A percentile compares a stretch with the other conserved stretches of the same genome.
Evolutionary conservation across 495 filamentous ascomycete genomes (phyloP).

Genomic region (Hyaloscypha hepaticicola): DNA sequence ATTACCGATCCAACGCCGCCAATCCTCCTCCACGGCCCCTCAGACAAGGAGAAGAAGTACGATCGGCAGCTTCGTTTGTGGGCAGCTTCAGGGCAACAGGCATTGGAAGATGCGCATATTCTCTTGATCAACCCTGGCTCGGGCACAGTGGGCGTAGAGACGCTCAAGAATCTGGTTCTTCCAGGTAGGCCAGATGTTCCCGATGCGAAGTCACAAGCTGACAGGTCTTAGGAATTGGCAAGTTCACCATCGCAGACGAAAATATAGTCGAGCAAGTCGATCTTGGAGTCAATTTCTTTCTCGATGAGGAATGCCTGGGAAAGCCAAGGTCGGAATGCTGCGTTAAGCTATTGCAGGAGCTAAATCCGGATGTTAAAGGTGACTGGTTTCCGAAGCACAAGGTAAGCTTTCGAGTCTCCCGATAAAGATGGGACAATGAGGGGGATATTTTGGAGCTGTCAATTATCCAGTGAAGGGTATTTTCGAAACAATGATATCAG

Average conservation of each 20-base stretch:
- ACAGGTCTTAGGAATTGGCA: constrained; percentile 66
- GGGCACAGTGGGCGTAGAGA: constrained; percentile 84
- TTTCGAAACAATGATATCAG: background rate
- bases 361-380: constrained; percentile 94
- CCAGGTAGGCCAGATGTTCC: constrained; percentile 53
- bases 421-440: background rate
- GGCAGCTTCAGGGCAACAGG: constrained; percentile 88
- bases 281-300: constrained; percentile 94
- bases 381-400: constrained; percentile 49
- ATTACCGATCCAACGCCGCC: constrained; percentile 48
- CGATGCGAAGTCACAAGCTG: constrained; percentile 13
- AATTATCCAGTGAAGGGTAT: no score
- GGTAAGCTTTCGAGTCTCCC: constrained; percentile 26
- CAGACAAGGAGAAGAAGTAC: constrained; percentile 90
- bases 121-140: constrained; percentile 82
- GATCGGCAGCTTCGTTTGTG: constrained; percentile 94
- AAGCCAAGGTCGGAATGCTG: constrained; percentile 77
- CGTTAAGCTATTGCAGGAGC: constrained; percentile 73
- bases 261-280: constrained; percentile 75
- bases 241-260: constrained; percentile 91
- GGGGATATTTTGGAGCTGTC: background rate
- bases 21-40: constrained; percentile 58
- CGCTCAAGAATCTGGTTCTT: constrained; percentile 93
- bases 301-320: constrained; percentile 76
- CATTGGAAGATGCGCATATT: constrained; percentile 85